Evolutionary conservation across 2,329 filamentous ascomycete species (phyloP), one percentile per base, ranked within the genome.

Genomic region (Penicillium sp.): DNA sequence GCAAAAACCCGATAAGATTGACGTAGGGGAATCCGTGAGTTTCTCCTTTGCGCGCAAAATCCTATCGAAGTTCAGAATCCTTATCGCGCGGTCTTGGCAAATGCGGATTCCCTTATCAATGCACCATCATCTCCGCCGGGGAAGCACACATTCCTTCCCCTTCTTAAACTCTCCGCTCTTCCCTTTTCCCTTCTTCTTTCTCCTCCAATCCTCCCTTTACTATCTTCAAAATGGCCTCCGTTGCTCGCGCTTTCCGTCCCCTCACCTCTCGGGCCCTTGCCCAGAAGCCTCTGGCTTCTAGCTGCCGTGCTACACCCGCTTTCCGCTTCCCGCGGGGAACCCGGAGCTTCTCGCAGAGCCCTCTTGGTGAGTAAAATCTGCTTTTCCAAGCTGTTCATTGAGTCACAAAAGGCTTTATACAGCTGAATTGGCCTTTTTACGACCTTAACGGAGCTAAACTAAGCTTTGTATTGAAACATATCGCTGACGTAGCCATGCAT

Each of bases 321-420:
- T 61, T 65, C 62, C 66, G 69, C 73, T 74, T 74, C 68, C 72
- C 73, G 72, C 73, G 73, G 72, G 72, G 70, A 74, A 72, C 69
- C 55, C 69, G 71, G 67, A 70, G 65, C 68, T 77, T 77, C 67
- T 74, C 74, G 29, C 71, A 73, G 63, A 75, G 72, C 67, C 66
- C 73, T 55, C 67, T 75, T 52, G 68, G 74, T 77, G 56, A 66
- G 63, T 66, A 23, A 44, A 49, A 49, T 11, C n/a, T 41, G 49
- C 45, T 35, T 53, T 56, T 27, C 22, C 22, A 51, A 46, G 20
- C 43, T 35, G 15, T 15, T 18, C 31, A 42, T 22, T 14, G 23
- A 33, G 41, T 49, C n/a, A 11, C 4, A 43, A 48, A 40, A 27
- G 27, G 29, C 11, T 40, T 55, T 27, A 31, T 25, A 52, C 33